These are phyloP conservation scores for Poa annua DNA, from an alignment of 176 grass and related monocot species.

Conservation along the genomic window DNA sequence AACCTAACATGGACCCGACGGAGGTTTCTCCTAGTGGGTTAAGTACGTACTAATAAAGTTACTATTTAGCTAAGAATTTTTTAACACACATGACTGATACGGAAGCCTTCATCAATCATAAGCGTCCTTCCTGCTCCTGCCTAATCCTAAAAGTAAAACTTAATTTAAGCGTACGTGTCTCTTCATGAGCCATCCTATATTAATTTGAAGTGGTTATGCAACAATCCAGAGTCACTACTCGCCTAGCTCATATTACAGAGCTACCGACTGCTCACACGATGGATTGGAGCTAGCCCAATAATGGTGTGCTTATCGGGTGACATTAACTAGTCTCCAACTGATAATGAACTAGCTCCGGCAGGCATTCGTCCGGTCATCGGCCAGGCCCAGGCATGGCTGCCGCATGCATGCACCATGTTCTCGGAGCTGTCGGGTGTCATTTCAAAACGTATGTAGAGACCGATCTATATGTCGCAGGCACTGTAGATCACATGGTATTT, in stretches of 20 bases:
- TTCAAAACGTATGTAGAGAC: conserved; percentile 13
- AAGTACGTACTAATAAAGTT: background rate
- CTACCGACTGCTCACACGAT: conserved; percentile 43
- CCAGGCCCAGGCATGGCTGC: conserved; percentile 38
- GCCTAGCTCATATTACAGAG: background rate
- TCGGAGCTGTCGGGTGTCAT: conserved; percentile 35
- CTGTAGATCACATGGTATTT: background rate
- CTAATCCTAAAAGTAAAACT: conserved; percentile 20
- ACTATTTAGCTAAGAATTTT: background rate
- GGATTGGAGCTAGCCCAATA: conserved; percentile 42
- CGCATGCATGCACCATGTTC: conserved; percentile 52
- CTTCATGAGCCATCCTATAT: background rate
- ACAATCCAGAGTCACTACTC: conserved; percentile 27
- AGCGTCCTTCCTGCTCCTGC: background rate
- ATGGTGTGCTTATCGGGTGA: conserved; percentile 41
- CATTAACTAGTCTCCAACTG: conserved; percentile 46
- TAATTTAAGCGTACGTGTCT: background rate
- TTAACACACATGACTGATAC: background rate
- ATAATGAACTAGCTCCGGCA: conserved; percentile 40
- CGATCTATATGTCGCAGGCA: background rate
- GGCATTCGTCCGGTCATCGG: conserved; percentile 40
- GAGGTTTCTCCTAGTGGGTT: background rate
- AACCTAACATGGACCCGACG: background rate
- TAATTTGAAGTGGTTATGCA: conserved; percentile 39
- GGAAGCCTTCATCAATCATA: background rate